Base-by-base conservation (phyloP, 306 rosid genomes). In the Crotalaria pallida region DNA sequence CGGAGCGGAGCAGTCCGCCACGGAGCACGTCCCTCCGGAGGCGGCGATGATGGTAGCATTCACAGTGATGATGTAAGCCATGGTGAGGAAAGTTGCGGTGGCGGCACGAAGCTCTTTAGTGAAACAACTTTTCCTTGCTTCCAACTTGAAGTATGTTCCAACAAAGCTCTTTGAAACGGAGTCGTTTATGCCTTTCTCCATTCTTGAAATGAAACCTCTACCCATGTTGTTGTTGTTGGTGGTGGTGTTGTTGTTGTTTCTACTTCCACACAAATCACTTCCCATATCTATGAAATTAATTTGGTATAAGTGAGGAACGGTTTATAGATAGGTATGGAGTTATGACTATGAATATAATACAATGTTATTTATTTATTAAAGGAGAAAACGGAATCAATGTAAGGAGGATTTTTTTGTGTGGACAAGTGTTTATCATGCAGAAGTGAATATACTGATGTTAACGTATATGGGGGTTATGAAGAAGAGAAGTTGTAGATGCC, bases 31-130 rank as follows among this genome's bases (percentile, higher is more conserved):
- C 10, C 96, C 97, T 0, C 99, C 99, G 4, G 96, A 89, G 77
- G 83, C 89, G 2, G 88, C 13, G 18, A 91, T 38, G 71, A 95
- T 79, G 74, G 94, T 91, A 75, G 99, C 97, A 69, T 95, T 95
- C 78, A 95, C 96, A 3, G 96, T 83, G 72, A 95, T 88, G 85
- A 91, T 95, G 50, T 95, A 95, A 16, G 96, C 97, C 99, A 95
- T 95, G 59, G 99, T 95, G 64, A 95, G 83, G 38, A 95, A 95
- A 19, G 97, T 95, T 62, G 96, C 96, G 0, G 81, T 75, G 3
- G 89, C 97, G 0, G 99, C 99, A 1, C 99, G 85, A 0, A 91
- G 73, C 38, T 91, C 97, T 23, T 23, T 82, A 0, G 96, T 91
- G 72, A 95, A 86, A 23, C 87, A 83, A 29, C 73, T 88, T 67